Base-by-base conservation (phyloP, 306 rosid genomes). In the Rubus parviflorus region DNA sequence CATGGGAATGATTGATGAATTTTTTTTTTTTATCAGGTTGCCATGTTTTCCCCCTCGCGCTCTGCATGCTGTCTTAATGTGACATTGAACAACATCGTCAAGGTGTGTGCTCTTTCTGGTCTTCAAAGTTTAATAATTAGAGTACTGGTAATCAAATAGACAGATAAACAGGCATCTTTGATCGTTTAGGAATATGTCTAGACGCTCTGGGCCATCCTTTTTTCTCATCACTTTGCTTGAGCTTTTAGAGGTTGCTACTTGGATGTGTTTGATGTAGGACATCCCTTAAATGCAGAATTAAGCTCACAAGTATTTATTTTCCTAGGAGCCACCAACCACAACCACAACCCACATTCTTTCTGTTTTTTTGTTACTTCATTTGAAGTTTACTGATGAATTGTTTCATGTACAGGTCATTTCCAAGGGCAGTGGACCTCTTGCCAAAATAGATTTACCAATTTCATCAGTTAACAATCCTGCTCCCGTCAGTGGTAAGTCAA, bases 1-100 rank as follows among this genome's bases (percentile, higher is more conserved):
- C 60, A 53, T 73, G 56, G 66, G 54, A 56, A 51, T 81, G 58
- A 61, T 54, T 70, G 14, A 37, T 38, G 56, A 16, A 15, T 68
- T 49, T 12, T 69, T 38, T 66, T 38, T 40, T 37, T 15, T 69
- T 47, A 42, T 73, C 88, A 94, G 98, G 95, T 94, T 49, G 89
- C 92, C 14, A 87, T 89, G 68, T 94, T 94, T 75, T 83, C 79
- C 68, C 94, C 97, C 14, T 83, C 86, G 16, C 87, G 81, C 79
- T 86, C 85, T 67, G 52, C 87, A 6, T 83, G 78, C 56, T 90
- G 87, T 73, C 84, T 94, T 14, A 94, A 94, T 79, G 76, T 94
- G 77, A 94, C 96, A 53, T 45, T 65, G 75, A 78, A 60, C 85
- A 94, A 92, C 73, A 67, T 94, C 61, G 68, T 92, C 79, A 85